Percentiles rank a stretch among this genome's conserved stretches.
Evolutionary conservation across 306 rosid species (phyloP).

Genomic region (Urtica urens): DNA sequence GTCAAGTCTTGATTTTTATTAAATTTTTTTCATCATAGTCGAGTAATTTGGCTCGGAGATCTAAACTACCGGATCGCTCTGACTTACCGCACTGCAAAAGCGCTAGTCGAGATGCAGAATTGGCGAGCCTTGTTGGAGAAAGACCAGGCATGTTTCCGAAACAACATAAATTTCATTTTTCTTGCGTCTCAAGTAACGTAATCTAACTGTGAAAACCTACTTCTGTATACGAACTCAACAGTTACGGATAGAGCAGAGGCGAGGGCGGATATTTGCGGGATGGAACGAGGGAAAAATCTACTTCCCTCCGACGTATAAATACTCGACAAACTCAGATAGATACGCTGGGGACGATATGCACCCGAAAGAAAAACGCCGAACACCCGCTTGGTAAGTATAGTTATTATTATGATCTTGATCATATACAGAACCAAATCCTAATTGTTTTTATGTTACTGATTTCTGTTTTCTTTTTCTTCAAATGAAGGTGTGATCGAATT

Average conservation of each 20-base stretch:
- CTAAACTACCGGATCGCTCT: conserved; percentile 90
- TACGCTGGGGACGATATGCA: conserved; percentile 90
- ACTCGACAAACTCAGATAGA: conserved; percentile 93
- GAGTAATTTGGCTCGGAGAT: conserved; percentile 99
- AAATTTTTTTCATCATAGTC: conserved; percentile 42
- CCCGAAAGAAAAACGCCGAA: conserved; percentile 91
- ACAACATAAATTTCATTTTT: conserved; percentile 5
- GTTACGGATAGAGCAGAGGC: conserved; percentile 87
- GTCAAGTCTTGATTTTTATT: conserved; percentile 10
- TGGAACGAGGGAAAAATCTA: conserved; percentile 98
- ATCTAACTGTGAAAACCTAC: conserved; percentile 7
- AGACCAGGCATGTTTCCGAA: conserved; percentile 60
- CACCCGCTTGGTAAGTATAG: conserved; percentile 76
- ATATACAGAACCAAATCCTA: not conserved
- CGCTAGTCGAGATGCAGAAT: conserved; percentile 98
- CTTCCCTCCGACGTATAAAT: conserved; percentile 97
- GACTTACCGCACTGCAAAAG: conserved; percentile 85
- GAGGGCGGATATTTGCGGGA: conserved; percentile 71
- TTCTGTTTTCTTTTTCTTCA: not conserved
- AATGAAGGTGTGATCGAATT: conserved; percentile 87
- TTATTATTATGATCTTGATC: not conserved
- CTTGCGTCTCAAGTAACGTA: not conserved
- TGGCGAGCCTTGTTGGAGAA: conserved; percentile 97
- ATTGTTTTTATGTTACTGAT: no score
- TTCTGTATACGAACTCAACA: no score